phyloP scores from a whole-genome alignment of 1,284 basidiomycete genomes.

The Fistulinella cinereoalba region DNA sequence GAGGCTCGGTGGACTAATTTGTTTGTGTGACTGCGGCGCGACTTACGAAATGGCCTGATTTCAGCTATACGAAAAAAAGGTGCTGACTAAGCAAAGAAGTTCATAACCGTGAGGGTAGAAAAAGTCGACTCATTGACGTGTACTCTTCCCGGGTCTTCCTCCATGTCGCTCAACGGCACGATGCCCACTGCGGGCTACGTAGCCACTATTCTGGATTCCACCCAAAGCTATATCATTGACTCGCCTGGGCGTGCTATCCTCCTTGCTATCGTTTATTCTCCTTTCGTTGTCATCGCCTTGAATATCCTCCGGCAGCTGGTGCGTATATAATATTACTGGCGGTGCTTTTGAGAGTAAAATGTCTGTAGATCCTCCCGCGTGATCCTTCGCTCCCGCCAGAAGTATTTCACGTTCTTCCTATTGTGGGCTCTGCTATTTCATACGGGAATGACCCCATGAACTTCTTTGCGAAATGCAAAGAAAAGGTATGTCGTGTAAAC shows the following conservation, averaged over 20 bases:
- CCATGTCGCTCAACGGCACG: conserved; percentile 26
- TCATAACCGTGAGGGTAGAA: conserved; percentile 4
- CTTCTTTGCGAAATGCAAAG: conserved; percentile 72
- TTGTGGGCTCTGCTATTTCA: conserved; percentile 71
- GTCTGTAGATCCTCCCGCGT: conserved; percentile 49
- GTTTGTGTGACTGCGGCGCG: too few species aligned
- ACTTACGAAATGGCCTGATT: conserved; percentile 21
- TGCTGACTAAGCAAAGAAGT: conserved; percentile 21
- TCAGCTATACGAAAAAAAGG: conserved; percentile 7
- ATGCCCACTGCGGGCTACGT: not conserved
- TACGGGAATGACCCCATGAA: conserved; percentile 82
- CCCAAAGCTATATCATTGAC: not conserved
- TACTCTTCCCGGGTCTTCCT: too few species aligned
- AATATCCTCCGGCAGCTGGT: not conserved
- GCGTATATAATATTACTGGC: not conserved
- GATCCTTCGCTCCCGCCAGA: conserved; percentile 66
- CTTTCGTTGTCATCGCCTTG: not conserved
- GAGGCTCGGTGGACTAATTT: too few species aligned
- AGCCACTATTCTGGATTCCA: not conserved
- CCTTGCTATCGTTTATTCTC: not conserved
- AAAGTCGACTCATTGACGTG: too few species aligned
- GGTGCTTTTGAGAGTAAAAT: conserved; percentile 5
- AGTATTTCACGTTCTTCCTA: conserved; percentile 78
- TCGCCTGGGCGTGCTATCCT: not conserved
- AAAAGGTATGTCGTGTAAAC: conserved; percentile 68